Evolutionary conservation across 495 filamentous ascomycete species (phyloP).

Genomic region (Parachaetomium inaequale): DNA sequence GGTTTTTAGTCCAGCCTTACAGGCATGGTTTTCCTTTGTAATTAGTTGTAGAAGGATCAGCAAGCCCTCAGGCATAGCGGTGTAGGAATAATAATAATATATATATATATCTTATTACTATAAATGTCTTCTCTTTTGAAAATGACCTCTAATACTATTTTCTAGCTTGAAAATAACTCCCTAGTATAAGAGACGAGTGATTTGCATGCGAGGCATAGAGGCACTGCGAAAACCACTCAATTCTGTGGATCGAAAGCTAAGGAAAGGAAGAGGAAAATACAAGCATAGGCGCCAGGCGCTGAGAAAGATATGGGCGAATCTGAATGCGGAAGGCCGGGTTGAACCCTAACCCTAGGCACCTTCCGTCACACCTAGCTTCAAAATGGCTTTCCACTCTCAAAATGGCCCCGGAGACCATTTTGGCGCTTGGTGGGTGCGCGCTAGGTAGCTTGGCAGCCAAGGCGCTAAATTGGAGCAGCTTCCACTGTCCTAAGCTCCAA

Average conservation of each 20-base stretch:
- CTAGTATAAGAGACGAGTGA: neutral
- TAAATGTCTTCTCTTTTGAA: too few species aligned
- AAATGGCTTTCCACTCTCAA: too few species aligned
- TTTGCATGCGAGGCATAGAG: neutral
- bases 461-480: neutral
- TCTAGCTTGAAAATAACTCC: too few species aligned
- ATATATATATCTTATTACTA: too few species aligned
- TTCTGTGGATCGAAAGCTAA: constrained; percentile 5
- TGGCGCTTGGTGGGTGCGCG: too few species aligned
- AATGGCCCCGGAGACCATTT: too few species aligned
- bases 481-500: neutral
- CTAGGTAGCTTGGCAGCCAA: neutral
- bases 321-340: neutral
- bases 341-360: neutral
- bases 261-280: neutral
- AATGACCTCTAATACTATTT: too few species aligned
- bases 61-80: too few species aligned
- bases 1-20: too few species aligned
- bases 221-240: neutral
- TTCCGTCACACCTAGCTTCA: constrained; percentile 6
- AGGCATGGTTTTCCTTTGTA: neutral
- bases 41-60: too few species aligned
- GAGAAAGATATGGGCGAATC: neutral
- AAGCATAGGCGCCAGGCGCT: neutral
- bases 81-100: too few species aligned